Conservation (phyloP, 192 early-diverging fungal species). For the Linnemannia elongata region DNA sequence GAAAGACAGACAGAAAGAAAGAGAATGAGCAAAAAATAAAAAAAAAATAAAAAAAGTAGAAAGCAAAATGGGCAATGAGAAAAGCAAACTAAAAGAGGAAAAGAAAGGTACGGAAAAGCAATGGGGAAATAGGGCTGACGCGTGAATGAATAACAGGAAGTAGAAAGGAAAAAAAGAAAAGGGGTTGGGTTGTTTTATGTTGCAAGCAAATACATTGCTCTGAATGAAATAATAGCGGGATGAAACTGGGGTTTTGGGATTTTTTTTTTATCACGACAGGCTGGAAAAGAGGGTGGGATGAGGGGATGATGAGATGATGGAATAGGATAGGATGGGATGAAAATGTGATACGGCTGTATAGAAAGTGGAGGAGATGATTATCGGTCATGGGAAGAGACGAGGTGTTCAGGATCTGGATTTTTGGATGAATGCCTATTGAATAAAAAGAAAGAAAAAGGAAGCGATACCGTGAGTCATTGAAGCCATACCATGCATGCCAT, state of each 20-base stretch:
- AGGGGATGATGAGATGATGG: not conserved
- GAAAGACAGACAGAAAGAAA: too few species aligned
- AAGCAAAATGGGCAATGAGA: too few species aligned
- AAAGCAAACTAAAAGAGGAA: too few species aligned
- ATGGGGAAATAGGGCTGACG: too few species aligned
- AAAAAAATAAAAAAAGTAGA: too few species aligned
- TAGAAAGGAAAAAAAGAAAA: not conserved
- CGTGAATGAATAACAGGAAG: not conserved
- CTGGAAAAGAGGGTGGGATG: not conserved
- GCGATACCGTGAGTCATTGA: not conserved
- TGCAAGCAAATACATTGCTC: too few species aligned
- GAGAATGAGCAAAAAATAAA: too few species aligned
- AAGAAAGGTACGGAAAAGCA: not conserved
- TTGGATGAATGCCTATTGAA: slow-evolving; percentile 62
- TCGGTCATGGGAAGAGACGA: not conserved
- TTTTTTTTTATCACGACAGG: not conserved
- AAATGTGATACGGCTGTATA: not conserved
- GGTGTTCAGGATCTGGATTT: slow-evolving; percentile 51
- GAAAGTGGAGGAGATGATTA: not conserved
- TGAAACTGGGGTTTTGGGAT: not conserved
- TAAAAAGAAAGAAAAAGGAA: not conserved
- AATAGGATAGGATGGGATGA: not conserved
- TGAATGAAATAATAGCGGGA: too few species aligned
- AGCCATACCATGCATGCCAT: not conserved
- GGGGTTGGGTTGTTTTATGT: too few species aligned